phyloP scores from a whole-genome alignment of 2,329 filamentous ascomycete genomes.

The Cladophialophora chaetospira region DNA sequence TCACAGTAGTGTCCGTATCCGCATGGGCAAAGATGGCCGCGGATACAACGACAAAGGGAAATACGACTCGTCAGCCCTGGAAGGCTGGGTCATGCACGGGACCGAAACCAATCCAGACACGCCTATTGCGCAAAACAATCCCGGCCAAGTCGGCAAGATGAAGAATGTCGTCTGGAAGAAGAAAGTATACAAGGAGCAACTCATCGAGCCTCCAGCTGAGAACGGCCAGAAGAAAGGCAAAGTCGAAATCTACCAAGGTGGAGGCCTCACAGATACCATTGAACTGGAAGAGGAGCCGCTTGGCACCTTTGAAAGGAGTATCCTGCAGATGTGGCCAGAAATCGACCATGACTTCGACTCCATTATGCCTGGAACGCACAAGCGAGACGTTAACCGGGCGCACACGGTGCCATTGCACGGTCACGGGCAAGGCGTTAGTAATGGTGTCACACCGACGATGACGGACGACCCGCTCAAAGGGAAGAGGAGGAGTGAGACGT shows the following conservation, averaged over 20 bases:
- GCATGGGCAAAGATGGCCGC: constrained; percentile 54
- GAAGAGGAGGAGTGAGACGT: constrained; percentile 16
- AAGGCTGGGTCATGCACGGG: constrained; percentile 30
- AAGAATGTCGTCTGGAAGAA: constrained; percentile 32
- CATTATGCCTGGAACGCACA: constrained; percentile 17
- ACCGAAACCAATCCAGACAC: constrained; percentile 29
- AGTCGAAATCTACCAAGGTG: constrained; percentile 3
- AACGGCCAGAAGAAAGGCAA: constrained; percentile 1
- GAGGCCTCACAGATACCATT: constrained; percentile 18
- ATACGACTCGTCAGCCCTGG: constrained; percentile 51
- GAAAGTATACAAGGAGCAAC: constrained; percentile 9
- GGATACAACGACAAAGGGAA: constrained; percentile 51
- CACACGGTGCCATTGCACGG: constrained; percentile 7
- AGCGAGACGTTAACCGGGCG: constrained; percentile 7
- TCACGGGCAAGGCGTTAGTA: neutral
- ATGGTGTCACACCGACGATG: neutral
- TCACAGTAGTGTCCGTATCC: constrained; percentile 58
- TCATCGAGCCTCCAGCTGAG: neutral
- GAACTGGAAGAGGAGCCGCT: constrained; percentile 30
- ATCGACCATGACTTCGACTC: constrained; percentile 25
- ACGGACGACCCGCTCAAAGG: constrained; percentile 9
- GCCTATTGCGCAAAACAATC: constrained; percentile 23
- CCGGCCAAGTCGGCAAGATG: constrained; percentile 31
- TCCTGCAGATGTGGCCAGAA: constrained; percentile 29
- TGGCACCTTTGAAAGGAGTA: constrained; percentile 28